These are phyloP conservation scores for Hymenochaete sp. DNA, from an alignment of 1,284 basidiomycete genomes.

Conservation along the genomic window DNA sequence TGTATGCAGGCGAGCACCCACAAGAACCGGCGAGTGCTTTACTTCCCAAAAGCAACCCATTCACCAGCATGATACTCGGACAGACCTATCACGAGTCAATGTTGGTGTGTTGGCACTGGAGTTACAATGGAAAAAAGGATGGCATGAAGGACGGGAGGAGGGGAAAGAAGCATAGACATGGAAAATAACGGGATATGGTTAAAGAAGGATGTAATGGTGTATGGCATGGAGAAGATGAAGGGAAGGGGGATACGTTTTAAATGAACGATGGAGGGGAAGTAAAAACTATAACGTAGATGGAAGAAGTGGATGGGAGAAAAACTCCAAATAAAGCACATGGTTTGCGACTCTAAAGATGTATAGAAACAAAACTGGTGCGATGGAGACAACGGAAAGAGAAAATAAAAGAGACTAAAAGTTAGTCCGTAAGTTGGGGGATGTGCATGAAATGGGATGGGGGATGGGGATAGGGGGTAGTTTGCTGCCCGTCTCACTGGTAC, in stretches of 20 bases:
- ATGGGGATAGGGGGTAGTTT: not conserved
- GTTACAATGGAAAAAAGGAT: too few species aligned
- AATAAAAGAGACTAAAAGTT: conserved; percentile 5
- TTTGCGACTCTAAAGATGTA: conserved; percentile 17
- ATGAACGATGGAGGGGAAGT: not conserved
- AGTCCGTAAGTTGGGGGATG: not conserved
- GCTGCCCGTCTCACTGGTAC: not conserved
- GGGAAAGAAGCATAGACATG: not conserved
- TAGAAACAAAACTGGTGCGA: conserved; percentile 9
- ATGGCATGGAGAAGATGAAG: conserved; percentile 1
- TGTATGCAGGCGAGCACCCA: too few species aligned
- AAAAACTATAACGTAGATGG: conserved; percentile 1
- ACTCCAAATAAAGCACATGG: conserved; percentile 17
- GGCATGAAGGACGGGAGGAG: not conserved
- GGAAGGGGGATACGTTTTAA: not conserved
- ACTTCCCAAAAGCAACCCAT: too few species aligned
- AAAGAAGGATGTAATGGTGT: not conserved
- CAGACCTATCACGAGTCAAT: too few species aligned
- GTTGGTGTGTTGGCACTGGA: too few species aligned
- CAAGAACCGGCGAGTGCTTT: too few species aligned
- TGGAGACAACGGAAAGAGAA: conserved; percentile 1
- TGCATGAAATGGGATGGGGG: not conserved
- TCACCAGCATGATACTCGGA: too few species aligned
- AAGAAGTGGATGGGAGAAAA: conserved; percentile 1
- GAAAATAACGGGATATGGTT: not conserved